phyloP scores from a whole-genome alignment of 495 filamentous ascomycete genomes.

The Venustampulla echinocandica region DNA sequence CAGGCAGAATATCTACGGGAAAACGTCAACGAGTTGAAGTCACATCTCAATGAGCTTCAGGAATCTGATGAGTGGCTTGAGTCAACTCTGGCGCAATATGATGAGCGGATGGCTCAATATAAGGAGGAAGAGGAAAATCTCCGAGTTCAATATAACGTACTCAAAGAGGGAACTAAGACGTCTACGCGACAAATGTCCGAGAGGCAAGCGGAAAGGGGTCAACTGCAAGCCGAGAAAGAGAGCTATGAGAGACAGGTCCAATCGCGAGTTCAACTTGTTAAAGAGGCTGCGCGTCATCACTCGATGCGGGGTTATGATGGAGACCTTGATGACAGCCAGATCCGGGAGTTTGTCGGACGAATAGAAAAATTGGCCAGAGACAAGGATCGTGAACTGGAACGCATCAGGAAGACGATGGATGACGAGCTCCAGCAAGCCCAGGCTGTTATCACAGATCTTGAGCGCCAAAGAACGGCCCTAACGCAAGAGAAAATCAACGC shows the following conservation, averaged over 20 bases:
- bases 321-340: slow-evolving; percentile 62
- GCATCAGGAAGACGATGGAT: slow-evolving; percentile 60
- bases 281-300: slow-evolving; percentile 67
- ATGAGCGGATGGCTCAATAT: slow-evolving; percentile 58
- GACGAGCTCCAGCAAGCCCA: slow-evolving; percentile 61
- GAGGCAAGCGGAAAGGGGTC: slow-evolving; percentile 78
- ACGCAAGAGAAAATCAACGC: slow-evolving; percentile 62
- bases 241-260: slow-evolving; percentile 73
- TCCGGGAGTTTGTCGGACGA: slow-evolving; percentile 68
- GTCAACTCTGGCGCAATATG: slow-evolving; percentile 71
- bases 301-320: slow-evolving; percentile 77
- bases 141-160: slow-evolving; percentile 50
- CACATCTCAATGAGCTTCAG: slow-evolving; percentile 61
- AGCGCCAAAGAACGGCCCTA: slow-evolving; percentile 55
- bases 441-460: slow-evolving; percentile 56
- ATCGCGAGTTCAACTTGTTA: slow-evolving; percentile 61
- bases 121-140: slow-evolving; percentile 53
- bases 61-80: slow-evolving; percentile 75
- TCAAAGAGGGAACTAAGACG: slow-evolving; percentile 53
- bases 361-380: slow-evolving; percentile 67
- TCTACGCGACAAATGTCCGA: slow-evolving; percentile 47
- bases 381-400: slow-evolving; percentile 67
- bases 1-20: slow-evolving; percentile 47
- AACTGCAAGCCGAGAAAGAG: slow-evolving; percentile 74
- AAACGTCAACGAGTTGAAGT: slow-evolving; percentile 58